Evolutionary conservation across 495 filamentous ascomycete species (phyloP), one percentile per base, ranked within the genome.

Genomic region (Xylaria cubensis): DNA sequence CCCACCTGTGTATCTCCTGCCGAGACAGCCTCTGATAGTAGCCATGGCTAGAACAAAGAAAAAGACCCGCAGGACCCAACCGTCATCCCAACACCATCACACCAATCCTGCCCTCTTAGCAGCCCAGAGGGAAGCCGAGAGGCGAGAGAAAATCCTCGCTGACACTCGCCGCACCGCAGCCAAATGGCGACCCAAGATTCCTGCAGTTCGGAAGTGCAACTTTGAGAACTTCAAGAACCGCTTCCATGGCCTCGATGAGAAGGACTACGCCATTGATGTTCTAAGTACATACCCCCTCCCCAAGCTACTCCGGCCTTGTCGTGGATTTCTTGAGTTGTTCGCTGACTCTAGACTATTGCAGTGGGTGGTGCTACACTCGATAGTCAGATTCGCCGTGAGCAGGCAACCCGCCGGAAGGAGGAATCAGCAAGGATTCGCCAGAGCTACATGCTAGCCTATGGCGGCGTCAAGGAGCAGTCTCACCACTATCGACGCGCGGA

Each of bases 201-300:
- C 78, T 48, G 76, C 78, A n/a, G 76, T 80, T 36, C 79, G 79
- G 3, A 76, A 75, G 55, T 74, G 80, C 48, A 80, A 77, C 70
- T 80, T 83, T 63, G 74, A 78, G 55, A 74, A 80, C 67, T 83
- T 81, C 76, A 83, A 83, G 69, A 82, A 82, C 48, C 76, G 80
- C 6, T 82, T 80, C 74, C 72, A 79, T 17, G 69, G 68, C 29
- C 51, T 75, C 21, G 73, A 73, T 0, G 75, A 74, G 62, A 77
- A 76, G 17, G 80, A 80, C 42, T 79, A 78, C 68, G 80, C 79
- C 34, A 73, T 80, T 29, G 80, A 82, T 15, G 80, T 80, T 17
- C 74, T 82, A 24, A 70, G 65, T 67, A 67, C 21, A 29, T 42
- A 7, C 19, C 13, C 29, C 48, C 48, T 48, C 4, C 26, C 29